Conservation (phyloP, 164 flowering plant genomes). For the Tetracentron sinense region DNA sequence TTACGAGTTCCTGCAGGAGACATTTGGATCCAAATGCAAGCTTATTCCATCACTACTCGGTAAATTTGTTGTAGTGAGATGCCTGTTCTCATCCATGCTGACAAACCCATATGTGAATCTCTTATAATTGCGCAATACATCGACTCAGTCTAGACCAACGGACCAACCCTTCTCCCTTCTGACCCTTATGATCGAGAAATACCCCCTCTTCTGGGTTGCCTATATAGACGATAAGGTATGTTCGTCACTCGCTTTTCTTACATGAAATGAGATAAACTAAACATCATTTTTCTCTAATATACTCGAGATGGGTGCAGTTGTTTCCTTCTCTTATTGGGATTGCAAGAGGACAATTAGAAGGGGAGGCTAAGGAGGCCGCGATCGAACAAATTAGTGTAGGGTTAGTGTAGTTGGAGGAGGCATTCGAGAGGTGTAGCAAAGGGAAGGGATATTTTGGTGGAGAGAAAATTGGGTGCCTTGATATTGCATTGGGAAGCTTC, state of each 20-base stretch:
- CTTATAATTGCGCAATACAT: slow-evolving; percentile 2
- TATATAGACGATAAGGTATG: slow-evolving; percentile 15
- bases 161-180: slow-evolving; percentile 12
- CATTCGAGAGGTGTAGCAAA: slow-evolving; percentile 15
- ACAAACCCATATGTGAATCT: slow-evolving; percentile 3
- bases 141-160: background rate
- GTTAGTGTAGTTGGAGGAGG: slow-evolving; percentile 12
- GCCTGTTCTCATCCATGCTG: slow-evolving; percentile 5
- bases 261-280: no score
- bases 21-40: background rate
- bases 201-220: slow-evolving; percentile 17
- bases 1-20: slow-evolving; percentile 5
- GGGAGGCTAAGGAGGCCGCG: slow-evolving; percentile 4
- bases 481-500: slow-evolving; percentile 13
- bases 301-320: background rate
- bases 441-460: slow-evolving; percentile 16
- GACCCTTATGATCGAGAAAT: slow-evolving; percentile 13
- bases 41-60: slow-evolving; percentile 1
- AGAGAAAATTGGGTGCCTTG: slow-evolving; percentile 16
- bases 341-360: background rate
- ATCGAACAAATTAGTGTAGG: background rate
- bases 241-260: background rate
- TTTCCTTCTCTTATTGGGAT: slow-evolving; percentile 4
- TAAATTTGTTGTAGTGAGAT: no score
- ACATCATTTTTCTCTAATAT: background rate